phyloP scores from a whole-genome alignment of 805 yeast genomes.

The Tetrapisispora iriomotensis region DNA sequence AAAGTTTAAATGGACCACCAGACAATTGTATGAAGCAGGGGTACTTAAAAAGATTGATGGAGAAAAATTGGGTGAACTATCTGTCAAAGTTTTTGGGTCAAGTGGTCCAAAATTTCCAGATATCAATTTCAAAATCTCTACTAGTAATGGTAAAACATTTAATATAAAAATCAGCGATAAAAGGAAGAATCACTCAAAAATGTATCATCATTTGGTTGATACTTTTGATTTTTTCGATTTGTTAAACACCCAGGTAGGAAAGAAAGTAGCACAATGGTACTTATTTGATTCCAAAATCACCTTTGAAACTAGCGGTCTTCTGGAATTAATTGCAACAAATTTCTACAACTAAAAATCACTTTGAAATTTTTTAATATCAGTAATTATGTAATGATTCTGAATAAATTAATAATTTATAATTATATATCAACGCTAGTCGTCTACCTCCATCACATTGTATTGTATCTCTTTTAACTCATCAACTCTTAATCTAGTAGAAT shows the following conservation, averaged over 20 bases:
- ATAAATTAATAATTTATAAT: too few relatives aligned
- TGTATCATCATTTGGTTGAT: constrained; percentile 27
- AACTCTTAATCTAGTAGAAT: constrained; percentile 12
- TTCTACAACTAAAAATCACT: constrained; percentile 30
- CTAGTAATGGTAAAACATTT: constrained; percentile 61
- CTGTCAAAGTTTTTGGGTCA: constrained; percentile 31
- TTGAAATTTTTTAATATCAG: neutral
- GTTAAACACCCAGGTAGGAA: constrained; percentile 64
- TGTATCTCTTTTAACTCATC: constrained; percentile 13
- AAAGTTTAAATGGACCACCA: constrained; percentile 68
- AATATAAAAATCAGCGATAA: constrained; percentile 46
- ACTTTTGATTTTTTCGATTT: constrained; percentile 62
- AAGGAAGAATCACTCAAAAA: constrained; percentile 21
- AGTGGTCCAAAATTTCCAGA: constrained; percentile 49
- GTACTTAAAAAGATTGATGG: constrained; percentile 55
- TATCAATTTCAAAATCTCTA: constrained; percentile 63
- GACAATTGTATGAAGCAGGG: constrained; percentile 63
- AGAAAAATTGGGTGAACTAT: constrained; percentile 31
- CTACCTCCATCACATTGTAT: neutral
- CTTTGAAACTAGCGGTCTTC: constrained; percentile 58
- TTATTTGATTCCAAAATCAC: constrained; percentile 59
- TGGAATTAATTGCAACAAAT: constrained; percentile 61
- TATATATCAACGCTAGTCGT: neutral
- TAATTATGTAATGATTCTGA: too few relatives aligned
- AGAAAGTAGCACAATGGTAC: constrained; percentile 39